Evolutionary conservation across 2,329 filamentous ascomycete genomes (phyloP).

Genomic region (Macroventuria anomochaeta): DNA sequence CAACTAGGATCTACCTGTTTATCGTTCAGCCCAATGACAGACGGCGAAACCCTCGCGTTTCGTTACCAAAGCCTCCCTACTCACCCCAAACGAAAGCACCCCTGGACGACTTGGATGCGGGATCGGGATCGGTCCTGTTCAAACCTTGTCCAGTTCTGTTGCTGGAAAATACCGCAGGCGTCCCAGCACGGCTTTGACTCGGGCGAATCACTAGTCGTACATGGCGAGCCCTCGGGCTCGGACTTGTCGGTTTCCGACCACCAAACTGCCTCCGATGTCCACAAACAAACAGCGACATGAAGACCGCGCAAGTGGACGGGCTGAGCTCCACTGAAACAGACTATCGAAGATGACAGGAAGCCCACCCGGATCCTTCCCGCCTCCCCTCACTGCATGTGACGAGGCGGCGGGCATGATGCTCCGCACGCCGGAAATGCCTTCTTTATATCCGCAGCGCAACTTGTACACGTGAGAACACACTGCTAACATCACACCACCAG

Average conservation of each 20-base stretch:
- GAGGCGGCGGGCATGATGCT: background rate
- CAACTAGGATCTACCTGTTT: conserved; percentile 9
- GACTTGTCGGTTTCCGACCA: conserved; percentile 3
- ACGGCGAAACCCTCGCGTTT: conserved; percentile 1
- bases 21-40: background rate
- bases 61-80: conserved; percentile 16
- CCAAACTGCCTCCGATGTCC: background rate
- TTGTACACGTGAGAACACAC: background rate
- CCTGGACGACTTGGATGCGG: conserved; percentile 2
- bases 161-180: conserved; percentile 13
- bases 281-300: background rate
- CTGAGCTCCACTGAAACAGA: conserved; percentile 10
- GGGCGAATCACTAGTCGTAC: conserved; percentile 6
- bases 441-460: background rate
- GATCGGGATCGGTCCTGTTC: conserved; percentile 8
- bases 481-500: conserved; percentile 38
- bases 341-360: background rate
- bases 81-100: background rate
- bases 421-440: background rate
- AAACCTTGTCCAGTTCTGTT: background rate
- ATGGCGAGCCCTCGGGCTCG: conserved; percentile 8
- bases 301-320: conserved; percentile 1
- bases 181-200: conserved; percentile 11
- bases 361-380: background rate
- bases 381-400: background rate